Evolutionary conservation across 345 rosid species (phyloP).

Genomic region (Kernera saxatilis): DNA sequence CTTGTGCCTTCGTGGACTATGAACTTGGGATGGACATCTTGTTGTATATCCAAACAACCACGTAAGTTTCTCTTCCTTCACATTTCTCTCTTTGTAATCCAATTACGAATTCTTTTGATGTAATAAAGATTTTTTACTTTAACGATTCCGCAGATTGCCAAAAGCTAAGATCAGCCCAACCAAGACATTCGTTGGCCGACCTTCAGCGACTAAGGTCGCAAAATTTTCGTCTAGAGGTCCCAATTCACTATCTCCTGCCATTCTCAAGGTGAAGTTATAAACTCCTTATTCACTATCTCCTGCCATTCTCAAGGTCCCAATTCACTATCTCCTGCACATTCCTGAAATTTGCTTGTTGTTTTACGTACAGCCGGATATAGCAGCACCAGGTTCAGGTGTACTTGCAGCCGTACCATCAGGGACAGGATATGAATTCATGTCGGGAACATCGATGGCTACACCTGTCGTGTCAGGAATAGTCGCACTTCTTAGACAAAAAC

Average conservation of each 20-base stretch:
- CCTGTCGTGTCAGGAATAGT: constrained; percentile 61
- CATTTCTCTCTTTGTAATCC: background rate
- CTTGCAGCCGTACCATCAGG: constrained; percentile 41
- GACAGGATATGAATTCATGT: constrained; percentile 26
- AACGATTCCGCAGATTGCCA: constrained; percentile 37
- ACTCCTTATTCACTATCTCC: constrained; percentile 34
- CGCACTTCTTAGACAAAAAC: constrained; percentile 50
- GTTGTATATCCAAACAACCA: constrained; percentile 47
- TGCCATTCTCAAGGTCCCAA: constrained; percentile 66
- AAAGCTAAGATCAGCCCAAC: constrained; percentile 60
- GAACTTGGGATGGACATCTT: constrained; percentile 61
- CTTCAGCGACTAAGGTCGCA: constrained; percentile 53
- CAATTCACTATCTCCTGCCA: constrained; percentile 45
- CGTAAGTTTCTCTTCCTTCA: background rate
- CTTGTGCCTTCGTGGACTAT: constrained; percentile 50
- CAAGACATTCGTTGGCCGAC: constrained; percentile 34
- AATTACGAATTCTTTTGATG: background rate
- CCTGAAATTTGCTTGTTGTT: background rate
- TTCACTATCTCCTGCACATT: background rate
- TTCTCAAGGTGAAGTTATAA: constrained; percentile 52
- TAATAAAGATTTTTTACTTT: background rate
- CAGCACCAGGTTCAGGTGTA: constrained; percentile 69
- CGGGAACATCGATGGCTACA: constrained; percentile 77
- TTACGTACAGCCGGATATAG: constrained; percentile 68
- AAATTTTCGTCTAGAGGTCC: constrained; percentile 82